phyloP scores from a whole-genome alignment of 2,329 filamentous ascomycete genomes.

The Penicillium carneum region DNA sequence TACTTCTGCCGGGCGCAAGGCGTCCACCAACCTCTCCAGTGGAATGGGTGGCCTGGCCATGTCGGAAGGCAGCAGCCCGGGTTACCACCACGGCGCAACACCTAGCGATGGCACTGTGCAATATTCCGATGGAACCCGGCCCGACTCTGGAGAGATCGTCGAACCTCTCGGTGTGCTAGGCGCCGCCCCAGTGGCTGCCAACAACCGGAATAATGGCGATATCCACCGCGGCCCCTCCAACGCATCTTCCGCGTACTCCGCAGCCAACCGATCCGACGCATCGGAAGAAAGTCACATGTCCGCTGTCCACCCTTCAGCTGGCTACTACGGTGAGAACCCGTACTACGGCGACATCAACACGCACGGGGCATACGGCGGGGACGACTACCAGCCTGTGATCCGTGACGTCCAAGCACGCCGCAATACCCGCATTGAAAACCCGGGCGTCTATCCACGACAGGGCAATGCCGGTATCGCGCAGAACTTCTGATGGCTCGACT shows the following conservation, averaged over 20 bases:
- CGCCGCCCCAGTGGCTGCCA: slow-evolving; percentile 67
- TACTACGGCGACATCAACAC: slow-evolving; percentile 60
- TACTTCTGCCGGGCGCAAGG: slow-evolving; percentile 77
- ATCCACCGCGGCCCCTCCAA: slow-evolving; percentile 91
- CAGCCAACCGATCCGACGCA: slow-evolving; percentile 73
- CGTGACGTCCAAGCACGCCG: slow-evolving; percentile 89
- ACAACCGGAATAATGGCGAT: slow-evolving; percentile 68
- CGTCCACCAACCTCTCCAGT: slow-evolving; percentile 87
- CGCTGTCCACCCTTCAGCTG: slow-evolving; percentile 54
- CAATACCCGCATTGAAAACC: slow-evolving; percentile 93
- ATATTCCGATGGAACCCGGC: slow-evolving; percentile 68
- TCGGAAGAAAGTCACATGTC: slow-evolving; percentile 64
- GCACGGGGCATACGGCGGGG: slow-evolving; percentile 63
- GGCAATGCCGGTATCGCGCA: slow-evolving; percentile 91
- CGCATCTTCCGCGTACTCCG: slow-evolving; percentile 93
- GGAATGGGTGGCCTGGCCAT: slow-evolving; percentile 69
- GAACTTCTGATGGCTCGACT: slow-evolving; percentile 72
- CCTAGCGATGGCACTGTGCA: slow-evolving; percentile 67
- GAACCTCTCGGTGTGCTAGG: slow-evolving; percentile 86
- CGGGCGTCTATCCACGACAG: slow-evolving; percentile 86
- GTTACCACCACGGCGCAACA: slow-evolving; percentile 63
- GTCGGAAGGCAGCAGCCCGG: slow-evolving; percentile 72
- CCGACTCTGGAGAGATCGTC: slow-evolving; percentile 72
- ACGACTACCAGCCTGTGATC: slow-evolving; percentile 77
- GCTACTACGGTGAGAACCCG: slow-evolving; percentile 63